Base-by-base conservation (phyloP, 108 stramenopile species). In the Nannochloropsis salina region DNA sequence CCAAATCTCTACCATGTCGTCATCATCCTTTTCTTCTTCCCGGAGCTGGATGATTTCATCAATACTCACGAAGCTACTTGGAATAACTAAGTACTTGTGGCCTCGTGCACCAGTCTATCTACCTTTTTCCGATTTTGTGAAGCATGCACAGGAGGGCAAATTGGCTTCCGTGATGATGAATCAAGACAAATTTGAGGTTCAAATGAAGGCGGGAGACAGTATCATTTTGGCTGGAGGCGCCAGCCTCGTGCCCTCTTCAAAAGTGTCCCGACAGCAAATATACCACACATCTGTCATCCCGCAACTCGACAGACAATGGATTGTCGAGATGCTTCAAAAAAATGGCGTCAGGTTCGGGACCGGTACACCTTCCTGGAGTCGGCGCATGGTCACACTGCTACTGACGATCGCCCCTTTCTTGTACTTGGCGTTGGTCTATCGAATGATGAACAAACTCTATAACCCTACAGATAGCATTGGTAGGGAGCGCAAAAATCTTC, bases 331-430 rank as follows among this genome's bases (percentile, higher is more conserved):
- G 61, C 61, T 74, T 15, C 61, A 74, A n/a, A 74, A 74, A n/a
- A 74, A 74, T 74, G 61, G 61, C 61, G 61, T 74, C 15, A 15
- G n/a, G 47, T 86, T 86, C 42, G 85, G 85, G n/a, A 81, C 85
- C 41, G 82, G 51, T n/a, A 47, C 45, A 8, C 85, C 85, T 6
- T 81, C 85, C 31, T 86, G 85, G 85, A 81, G 85, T 6, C 85
- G 81, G 9, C 85, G 82, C 82, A 47, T 86, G 9, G 45, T 86
- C 12, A 86, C 85, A 12, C 81, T 41, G n/a, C 42, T 86, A 18
- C 85, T 86, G n/a, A 86, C 85, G 15, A 42, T 86, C 45, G 9
- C 82, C 11, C 86, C 86, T 12, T 86, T 86, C 11, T 80, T 81
- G 9, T 86, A 86, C 81, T 51, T 86, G 47, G 86, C 81, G 44